phyloP scores from a whole-genome alignment of 768 basidiomycete species.

The Mycena sanguinolenta region DNA sequence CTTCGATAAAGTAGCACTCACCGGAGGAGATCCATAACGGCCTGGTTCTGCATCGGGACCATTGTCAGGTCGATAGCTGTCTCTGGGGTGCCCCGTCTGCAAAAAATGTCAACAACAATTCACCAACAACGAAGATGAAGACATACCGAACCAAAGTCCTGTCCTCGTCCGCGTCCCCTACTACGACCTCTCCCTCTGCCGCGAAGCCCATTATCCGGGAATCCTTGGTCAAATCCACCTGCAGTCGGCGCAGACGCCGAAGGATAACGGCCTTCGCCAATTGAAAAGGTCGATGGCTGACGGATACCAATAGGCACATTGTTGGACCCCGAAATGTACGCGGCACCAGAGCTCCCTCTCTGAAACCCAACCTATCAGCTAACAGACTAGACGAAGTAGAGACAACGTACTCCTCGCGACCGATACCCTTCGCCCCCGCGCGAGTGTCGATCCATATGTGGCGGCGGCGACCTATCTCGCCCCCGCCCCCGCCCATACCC shows the following conservation, averaged over 20 bases:
- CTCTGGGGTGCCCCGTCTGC: slow-evolving; percentile 21
- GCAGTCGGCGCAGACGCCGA: not conserved
- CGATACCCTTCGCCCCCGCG: slow-evolving; percentile 24
- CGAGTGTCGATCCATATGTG: slow-evolving; percentile 16
- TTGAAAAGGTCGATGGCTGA: not conserved
- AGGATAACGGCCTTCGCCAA: slow-evolving; percentile 15
- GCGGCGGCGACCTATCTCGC: slow-evolving; percentile 21
- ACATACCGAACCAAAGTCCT: slow-evolving; percentile 22
- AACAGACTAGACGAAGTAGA: not conserved
- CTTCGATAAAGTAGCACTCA: slow-evolving; percentile 4
- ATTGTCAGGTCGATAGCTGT: slow-evolving; percentile 29
- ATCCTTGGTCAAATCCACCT: slow-evolving; percentile 19
- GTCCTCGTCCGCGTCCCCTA: slow-evolving; percentile 27
- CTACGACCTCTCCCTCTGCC: slow-evolving; percentile 29
- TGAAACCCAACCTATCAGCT: not conserved
- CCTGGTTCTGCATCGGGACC: slow-evolving; percentile 22
- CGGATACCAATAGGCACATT: slow-evolving; percentile 23
- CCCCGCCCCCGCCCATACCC: slow-evolving; percentile 20
- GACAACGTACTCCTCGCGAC: slow-evolving; percentile 24
- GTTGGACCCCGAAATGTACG: slow-evolving; percentile 20
- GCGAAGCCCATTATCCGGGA: slow-evolving; percentile 27
- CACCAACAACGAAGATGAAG: not conserved
- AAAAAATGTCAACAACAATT: not conserved
- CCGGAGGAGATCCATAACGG: slow-evolving; percentile 28
- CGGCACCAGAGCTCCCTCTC: slow-evolving; percentile 12